phyloP scores from a whole-genome alignment of 2,329 filamentous ascomycete genomes.

The Ophiosphaerella narmari region DNA sequence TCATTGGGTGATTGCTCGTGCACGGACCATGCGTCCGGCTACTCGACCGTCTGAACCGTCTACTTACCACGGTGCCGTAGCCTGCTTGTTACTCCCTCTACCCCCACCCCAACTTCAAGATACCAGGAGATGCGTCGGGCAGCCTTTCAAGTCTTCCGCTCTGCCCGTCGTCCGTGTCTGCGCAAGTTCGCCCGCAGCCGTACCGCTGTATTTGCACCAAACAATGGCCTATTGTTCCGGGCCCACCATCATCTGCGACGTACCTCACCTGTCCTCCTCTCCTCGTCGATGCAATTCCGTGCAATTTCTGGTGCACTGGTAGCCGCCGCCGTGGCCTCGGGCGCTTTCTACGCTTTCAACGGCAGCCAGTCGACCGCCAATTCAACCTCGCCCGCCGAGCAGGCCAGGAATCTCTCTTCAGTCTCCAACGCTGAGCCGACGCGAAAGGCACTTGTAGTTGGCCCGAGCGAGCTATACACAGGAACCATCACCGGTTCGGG shows the following conservation, averaged over 20 bases:
- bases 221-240: slow-evolving; percentile 55
- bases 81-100: slow-evolving; percentile 12
- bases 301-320: slow-evolving; percentile 69
- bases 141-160: slow-evolving; percentile 69
- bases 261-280: slow-evolving; percentile 55
- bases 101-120: slow-evolving; percentile 12
- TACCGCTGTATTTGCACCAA: slow-evolving; percentile 38
- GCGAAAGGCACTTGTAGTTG: slow-evolving; percentile 77
- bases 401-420: slow-evolving; percentile 42
- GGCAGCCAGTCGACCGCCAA: slow-evolving; percentile 37
- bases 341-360: slow-evolving; percentile 76
- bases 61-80: background rate
- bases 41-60: background rate
- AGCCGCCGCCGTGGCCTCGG: slow-evolving; percentile 71
- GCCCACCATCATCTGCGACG: slow-evolving; percentile 49
- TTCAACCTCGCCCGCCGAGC: slow-evolving; percentile 21
- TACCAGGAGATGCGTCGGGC: slow-evolving; percentile 71
- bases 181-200: slow-evolving; percentile 63
- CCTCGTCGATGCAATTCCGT: slow-evolving; percentile 76
- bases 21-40: background rate
- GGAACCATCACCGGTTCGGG: slow-evolving; percentile 83
- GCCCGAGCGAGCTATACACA: slow-evolving; percentile 87
- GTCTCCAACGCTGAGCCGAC: slow-evolving; percentile 55
- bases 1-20: slow-evolving; percentile 23
- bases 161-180: slow-evolving; percentile 67